These are phyloP conservation scores for Acacia concinna DNA, from an alignment of 331 rosid genomes.

Conservation along the genomic window DNA sequence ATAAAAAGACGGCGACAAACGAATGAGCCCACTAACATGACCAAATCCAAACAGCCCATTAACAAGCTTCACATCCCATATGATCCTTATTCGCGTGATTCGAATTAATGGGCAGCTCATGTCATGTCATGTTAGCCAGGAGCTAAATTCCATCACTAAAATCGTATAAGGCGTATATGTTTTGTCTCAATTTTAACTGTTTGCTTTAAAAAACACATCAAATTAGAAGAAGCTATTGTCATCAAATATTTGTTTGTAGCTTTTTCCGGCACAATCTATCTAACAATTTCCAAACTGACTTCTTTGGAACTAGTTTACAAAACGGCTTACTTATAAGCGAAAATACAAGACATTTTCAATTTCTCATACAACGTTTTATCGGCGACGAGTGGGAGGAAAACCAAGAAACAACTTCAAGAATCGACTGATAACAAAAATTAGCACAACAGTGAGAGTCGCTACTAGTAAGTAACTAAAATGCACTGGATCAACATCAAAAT, in stretches of 20 bases:
- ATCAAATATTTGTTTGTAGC: background rate
- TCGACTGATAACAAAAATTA: background rate
- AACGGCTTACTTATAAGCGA: too few species aligned
- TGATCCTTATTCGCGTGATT: too few species aligned
- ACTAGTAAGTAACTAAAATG: background rate
- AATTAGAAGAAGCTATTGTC: background rate
- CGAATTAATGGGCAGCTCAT: background rate
- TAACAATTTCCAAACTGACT: background rate
- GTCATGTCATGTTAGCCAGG: background rate
- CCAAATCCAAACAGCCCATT: background rate
- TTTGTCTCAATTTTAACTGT: background rate
- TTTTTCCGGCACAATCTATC: too few species aligned
- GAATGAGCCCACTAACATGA: background rate
- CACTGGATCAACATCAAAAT: background rate
- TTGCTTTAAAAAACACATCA: background rate
- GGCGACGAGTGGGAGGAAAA: background rate
- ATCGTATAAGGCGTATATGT: background rate
- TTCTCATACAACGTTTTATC: background rate
- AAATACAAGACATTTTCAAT: background rate
- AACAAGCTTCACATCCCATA: background rate
- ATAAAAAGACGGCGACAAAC: too few species aligned
- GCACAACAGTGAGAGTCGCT: background rate
- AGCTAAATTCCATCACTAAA: background rate
- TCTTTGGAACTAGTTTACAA: too few species aligned
- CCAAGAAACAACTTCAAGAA: background rate